Evolutionary conservation across 768 basidiomycete genomes (phyloP).

Genomic region (Sutorius australiensis): DNA sequence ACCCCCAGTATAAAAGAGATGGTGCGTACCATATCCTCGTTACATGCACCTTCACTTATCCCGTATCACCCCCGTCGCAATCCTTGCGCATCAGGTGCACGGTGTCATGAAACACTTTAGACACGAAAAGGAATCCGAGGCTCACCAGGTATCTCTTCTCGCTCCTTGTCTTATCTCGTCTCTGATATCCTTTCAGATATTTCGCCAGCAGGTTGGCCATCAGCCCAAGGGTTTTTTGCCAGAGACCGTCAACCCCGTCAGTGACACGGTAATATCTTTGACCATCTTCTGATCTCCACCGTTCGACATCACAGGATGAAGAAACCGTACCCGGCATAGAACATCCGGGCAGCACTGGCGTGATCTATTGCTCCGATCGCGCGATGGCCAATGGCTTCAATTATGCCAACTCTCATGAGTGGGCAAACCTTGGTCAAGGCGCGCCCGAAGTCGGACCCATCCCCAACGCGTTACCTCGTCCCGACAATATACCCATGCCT

Average conservation of each 20-base stretch:
- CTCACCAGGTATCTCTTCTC: conserved; percentile 59
- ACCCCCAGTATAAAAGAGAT: conserved; percentile 43
- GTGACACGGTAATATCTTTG: conserved; percentile 14
- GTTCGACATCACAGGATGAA: conserved; percentile 53
- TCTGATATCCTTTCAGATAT: conserved; percentile 50
- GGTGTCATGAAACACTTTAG: conserved; percentile 65
- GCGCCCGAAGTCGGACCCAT: conserved; percentile 87
- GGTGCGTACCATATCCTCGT: conserved; percentile 26
- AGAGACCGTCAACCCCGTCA: conserved; percentile 66
- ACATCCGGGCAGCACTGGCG: conserved; percentile 63
- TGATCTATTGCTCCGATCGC: conserved; percentile 88
- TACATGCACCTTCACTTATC: conserved; percentile 32
- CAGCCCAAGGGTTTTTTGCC: conserved; percentile 61
- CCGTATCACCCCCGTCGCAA: conserved; percentile 25
- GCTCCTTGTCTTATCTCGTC: not conserved
- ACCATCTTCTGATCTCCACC: conserved; percentile 1
- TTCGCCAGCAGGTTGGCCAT: conserved; percentile 69
- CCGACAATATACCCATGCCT: conserved; percentile 60
- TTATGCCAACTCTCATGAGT: conserved; percentile 71
- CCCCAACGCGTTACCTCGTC: conserved; percentile 68
- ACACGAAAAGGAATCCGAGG: conserved; percentile 83
- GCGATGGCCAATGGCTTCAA: conserved; percentile 95
- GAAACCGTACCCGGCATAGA: conserved; percentile 88
- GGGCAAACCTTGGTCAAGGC: conserved; percentile 90
- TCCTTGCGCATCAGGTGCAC: conserved; percentile 53